Conservation (phyloP, 352 stramenopile genomes). For the Aphanomyces astaci region DNA sequence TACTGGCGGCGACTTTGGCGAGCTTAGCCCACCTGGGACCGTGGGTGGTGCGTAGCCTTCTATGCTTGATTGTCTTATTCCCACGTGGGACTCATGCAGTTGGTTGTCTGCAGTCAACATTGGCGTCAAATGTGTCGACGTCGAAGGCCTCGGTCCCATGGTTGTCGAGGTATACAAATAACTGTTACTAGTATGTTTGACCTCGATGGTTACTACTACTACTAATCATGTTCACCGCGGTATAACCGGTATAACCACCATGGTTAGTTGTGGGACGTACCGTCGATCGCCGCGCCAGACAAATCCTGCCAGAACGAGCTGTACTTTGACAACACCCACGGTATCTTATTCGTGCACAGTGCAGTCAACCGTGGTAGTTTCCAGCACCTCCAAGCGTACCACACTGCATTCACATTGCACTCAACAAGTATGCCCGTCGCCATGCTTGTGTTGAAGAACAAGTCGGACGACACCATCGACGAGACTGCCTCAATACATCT, state of each 20-base stretch:
- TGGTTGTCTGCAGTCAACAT: conserved; percentile 12
- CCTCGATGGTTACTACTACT: too few species aligned
- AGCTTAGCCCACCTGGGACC: neutral
- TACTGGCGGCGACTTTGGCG: neutral
- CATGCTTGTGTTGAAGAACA: neutral
- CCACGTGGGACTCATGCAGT: neutral
- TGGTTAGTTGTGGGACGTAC: conserved; percentile 24
- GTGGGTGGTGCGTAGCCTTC: neutral
- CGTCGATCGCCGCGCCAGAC: neutral
- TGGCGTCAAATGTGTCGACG: conserved; percentile 12
- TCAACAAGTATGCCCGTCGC: neutral
- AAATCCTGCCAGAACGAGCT: conserved; percentile 1
- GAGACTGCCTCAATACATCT: neutral
- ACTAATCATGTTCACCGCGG: too few species aligned
- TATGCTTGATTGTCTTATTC: neutral
- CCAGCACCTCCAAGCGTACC: neutral
- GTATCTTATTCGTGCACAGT: conserved; percentile 6
- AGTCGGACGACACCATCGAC: neutral
- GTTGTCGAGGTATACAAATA: conserved; percentile 19
- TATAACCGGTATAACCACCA: too few species aligned
- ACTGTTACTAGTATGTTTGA: too few species aligned
- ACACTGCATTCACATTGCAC: neutral
- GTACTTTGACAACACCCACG: conserved; percentile 7
- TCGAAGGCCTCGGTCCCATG: neutral
- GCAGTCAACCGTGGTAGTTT: neutral